Conservation (phyloP, 169 alveolate genomes). For the Besnoitia besnoiti region DNA sequence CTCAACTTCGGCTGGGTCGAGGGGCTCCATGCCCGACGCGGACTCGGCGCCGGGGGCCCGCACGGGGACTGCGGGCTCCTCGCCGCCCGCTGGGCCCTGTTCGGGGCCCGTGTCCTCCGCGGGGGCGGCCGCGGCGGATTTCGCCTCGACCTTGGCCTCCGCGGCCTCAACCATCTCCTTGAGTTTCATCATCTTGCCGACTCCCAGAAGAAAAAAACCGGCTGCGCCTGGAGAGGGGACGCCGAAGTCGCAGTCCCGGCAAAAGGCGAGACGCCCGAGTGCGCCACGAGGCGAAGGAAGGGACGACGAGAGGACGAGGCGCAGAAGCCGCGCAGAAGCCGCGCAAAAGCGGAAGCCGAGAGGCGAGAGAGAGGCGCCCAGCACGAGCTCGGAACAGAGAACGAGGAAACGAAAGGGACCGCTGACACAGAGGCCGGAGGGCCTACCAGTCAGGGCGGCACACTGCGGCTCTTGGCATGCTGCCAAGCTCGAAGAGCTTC, state of each 20-base stretch:
- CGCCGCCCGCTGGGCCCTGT: too few species aligned
- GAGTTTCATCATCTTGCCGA: neutral
- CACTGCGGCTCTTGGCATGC: too few species aligned
- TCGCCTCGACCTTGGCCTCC: neutral
- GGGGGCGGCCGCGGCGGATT: neutral
- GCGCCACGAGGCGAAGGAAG: neutral
- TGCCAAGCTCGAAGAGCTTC: too few species aligned
- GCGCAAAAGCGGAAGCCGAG: neutral
- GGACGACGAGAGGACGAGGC: neutral
- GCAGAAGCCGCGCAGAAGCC: neutral
- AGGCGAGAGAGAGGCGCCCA: too few species aligned
- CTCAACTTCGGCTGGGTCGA: slow-evolving; percentile 55
- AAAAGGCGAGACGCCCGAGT: neutral
- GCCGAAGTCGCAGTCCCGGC: neutral
- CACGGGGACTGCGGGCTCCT: neutral
- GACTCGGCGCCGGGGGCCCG: neutral
- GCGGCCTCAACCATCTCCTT: slow-evolving; percentile 10
- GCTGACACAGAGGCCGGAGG: neutral
- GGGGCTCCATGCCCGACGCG: slow-evolving; percentile 42
- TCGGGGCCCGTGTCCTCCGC: too few species aligned
- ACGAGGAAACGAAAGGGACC: neutral
- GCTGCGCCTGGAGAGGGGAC: neutral
- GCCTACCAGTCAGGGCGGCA: too few species aligned
- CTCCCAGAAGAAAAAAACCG: neutral
- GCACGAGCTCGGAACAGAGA: too few species aligned